phyloP scores from a whole-genome alignment of 139 green algal genomes.

The Closterium sp. region DNA sequence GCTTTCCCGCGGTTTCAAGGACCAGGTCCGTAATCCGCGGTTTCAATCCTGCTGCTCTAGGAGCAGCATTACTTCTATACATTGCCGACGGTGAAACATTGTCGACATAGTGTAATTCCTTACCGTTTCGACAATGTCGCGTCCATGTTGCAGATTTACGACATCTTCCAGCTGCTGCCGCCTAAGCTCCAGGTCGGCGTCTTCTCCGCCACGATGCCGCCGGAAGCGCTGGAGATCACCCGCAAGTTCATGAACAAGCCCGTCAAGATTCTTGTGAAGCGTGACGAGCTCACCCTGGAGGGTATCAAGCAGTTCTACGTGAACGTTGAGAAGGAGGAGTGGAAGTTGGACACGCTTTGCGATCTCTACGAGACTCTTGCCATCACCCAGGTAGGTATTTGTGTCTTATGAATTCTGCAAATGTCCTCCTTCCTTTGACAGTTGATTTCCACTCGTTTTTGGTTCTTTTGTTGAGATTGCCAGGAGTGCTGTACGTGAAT shows the following conservation, averaged over 20 bases:
- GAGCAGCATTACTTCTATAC: neutral
- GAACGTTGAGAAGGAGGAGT: slow-evolving; percentile 93
- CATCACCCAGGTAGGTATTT: slow-evolving; percentile 87
- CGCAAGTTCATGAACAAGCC: slow-evolving; percentile 99
- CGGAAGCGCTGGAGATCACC: slow-evolving; percentile 98
- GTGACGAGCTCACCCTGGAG: slow-evolving; percentile 99
- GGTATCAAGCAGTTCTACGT: slow-evolving; percentile 99
- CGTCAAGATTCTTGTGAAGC: slow-evolving; percentile 99
- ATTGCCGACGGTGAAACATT: too few species aligned
- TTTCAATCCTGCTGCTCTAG: neutral
- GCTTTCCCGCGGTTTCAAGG: slow-evolving; percentile 98
- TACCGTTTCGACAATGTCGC: neutral
- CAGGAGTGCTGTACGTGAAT: neutral
- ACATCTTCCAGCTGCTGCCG: slow-evolving; percentile 99
- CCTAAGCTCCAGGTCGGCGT: slow-evolving; percentile 98
- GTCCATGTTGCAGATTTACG: slow-evolving; percentile 87
- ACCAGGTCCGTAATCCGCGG: slow-evolving; percentile 52
- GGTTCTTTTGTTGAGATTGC: neutral
- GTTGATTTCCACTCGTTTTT: neutral
- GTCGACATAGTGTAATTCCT: too few species aligned
- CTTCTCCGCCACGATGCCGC: slow-evolving; percentile 97
- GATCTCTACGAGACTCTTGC: slow-evolving; percentile 99
- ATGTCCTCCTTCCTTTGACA: too few species aligned
- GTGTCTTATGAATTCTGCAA: neutral
- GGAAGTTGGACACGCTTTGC: slow-evolving; percentile 99